phyloP scores from a whole-genome alignment of 2,329 filamentous ascomycete species.

The Clonostachys byssicola region DNA sequence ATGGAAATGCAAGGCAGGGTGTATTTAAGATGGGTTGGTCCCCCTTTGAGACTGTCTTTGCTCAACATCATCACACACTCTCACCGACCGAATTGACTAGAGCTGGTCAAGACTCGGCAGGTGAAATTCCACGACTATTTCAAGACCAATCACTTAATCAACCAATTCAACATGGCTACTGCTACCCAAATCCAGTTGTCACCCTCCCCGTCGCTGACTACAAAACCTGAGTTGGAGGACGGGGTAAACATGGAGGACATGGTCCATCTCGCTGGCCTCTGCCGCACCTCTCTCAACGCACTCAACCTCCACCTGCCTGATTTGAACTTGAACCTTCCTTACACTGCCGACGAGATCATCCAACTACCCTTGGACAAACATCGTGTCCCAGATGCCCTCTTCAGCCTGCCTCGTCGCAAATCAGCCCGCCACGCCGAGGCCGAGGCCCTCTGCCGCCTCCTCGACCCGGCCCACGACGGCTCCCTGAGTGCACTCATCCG shows the following conservation, averaged over 20 bases:
- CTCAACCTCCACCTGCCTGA: slow-evolving; percentile 15
- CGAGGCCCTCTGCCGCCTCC: slow-evolving; percentile 18
- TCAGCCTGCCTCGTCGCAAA: slow-evolving; percentile 26
- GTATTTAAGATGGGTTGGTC: too few relatives aligned
- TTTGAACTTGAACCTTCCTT: slow-evolving; percentile 19
- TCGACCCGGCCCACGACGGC: slow-evolving; percentile 25
- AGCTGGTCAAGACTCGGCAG: too few relatives aligned
- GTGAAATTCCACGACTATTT: too few relatives aligned
- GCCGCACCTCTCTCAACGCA: slow-evolving; percentile 16
- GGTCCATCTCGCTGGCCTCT: slow-evolving; percentile 18
- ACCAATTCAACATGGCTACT: slow-evolving; percentile 17
- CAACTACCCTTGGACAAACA: slow-evolving; percentile 20
- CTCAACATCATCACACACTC: too few relatives aligned
- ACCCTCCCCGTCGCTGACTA: slow-evolving; percentile 8
- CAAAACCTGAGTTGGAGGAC: slow-evolving; percentile 2
- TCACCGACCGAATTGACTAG: too few relatives aligned
- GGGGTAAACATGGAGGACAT: slow-evolving; percentile 12
- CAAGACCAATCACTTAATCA: not conserved
- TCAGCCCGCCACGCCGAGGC: slow-evolving; percentile 22
- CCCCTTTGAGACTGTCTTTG: too few relatives aligned
- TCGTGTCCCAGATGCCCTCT: slow-evolving; percentile 20
- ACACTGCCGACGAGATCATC: slow-evolving; percentile 27
- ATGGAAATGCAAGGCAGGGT: too few relatives aligned
- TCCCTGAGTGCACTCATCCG: slow-evolving; percentile 29
- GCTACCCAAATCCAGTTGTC: slow-evolving; percentile 20